Evolutionary conservation across 2,329 filamentous ascomycete genomes (phyloP), one percentile per base, ranked within the genome.

Genomic region (Aspergillus sp.): DNA sequence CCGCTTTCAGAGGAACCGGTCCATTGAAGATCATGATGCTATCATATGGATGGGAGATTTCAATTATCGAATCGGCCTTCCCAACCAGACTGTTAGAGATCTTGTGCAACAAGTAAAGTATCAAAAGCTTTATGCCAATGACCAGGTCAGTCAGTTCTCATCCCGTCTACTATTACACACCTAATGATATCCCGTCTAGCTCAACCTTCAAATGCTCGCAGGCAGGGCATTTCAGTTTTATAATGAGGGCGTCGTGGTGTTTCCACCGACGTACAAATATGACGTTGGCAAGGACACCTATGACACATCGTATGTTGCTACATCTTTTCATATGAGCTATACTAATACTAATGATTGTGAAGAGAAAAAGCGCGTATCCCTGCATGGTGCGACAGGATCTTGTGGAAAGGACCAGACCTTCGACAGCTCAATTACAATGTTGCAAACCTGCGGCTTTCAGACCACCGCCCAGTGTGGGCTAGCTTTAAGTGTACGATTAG

Each of bases 31-130:
- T 74, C 95, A 99, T 73, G 92, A 90, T 66, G 89, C 91, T 23
- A 89, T 98, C 41, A 89, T 97, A 57, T 99, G 95, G 94, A 85
- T 97, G 47, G 95, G 95, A 5, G 95, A 99, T 76, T 99, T 99
- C 82, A 99, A 99, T 74, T 99, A 99, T 77, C 90, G 95, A 19
- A 96, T 99, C 69, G 94, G 93, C 1, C 83, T 98, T 60, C 85
- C 84, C 49, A 88, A 92, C 66, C 92, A 97, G 45, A 88, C 85
- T 62, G 91, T 92, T 7, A 89, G 91, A 67, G 85, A 88, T 34
- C 80, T 96, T 9, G 87, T 97, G 58, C 85, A 89, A 69, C 84
- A 85, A 58, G 82, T 86, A 28, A 90, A 97, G 71, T 82, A 96
- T 11, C 91, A 90, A 59, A 89, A 84, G 19, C 79, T 98, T 54